These are phyloP conservation scores for Xylaria sp. DNA, from an alignment of 2,329 filamentous ascomycete genomes.

Conservation along the genomic window DNA sequence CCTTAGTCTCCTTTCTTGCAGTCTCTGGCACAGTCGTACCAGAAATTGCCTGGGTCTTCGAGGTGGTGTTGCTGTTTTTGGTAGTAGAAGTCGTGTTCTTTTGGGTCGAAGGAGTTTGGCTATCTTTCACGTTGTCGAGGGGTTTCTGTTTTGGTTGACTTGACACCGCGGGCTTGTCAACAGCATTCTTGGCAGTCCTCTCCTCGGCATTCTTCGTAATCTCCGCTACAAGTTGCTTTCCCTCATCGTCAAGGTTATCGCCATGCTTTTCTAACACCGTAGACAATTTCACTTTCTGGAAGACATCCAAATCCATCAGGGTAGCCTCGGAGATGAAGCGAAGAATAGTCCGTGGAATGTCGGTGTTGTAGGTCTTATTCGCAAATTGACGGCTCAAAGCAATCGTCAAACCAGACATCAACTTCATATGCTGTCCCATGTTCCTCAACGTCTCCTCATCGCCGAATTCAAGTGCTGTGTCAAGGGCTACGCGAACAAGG, in stretches of 20 bases:
- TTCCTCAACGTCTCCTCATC: constrained; percentile 68
- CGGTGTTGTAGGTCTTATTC: constrained; percentile 62
- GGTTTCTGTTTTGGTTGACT: constrained; percentile 27
- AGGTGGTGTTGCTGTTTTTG: constrained; percentile 18
- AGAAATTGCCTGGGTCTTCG: constrained; percentile 21
- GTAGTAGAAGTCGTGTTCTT: constrained; percentile 30
- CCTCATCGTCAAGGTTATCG: constrained; percentile 40
- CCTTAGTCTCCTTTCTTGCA: constrained; percentile 38
- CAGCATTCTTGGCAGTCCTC: constrained; percentile 31
- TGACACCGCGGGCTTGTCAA: constrained; percentile 23
- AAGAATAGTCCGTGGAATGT: constrained; percentile 66
- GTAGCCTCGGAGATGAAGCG: constrained; percentile 65
- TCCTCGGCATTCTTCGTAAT: constrained; percentile 42
- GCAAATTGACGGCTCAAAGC: constrained; percentile 66
- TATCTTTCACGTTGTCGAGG: constrained; percentile 40
- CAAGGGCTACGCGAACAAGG: constrained; percentile 62
- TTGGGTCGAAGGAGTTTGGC: constrained; percentile 26
- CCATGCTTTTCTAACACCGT: constrained; percentile 34
- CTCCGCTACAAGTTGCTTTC: constrained; percentile 42
- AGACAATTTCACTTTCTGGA: constrained; percentile 32
- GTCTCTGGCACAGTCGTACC: constrained; percentile 20
- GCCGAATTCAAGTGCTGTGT: constrained; percentile 65
- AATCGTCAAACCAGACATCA: constrained; percentile 66
- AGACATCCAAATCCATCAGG: constrained; percentile 33
- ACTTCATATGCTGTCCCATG: constrained; percentile 66